Conservation (phyloP, 371 early-diverging fungal genomes). For the Rhizopus delemar region DNA sequence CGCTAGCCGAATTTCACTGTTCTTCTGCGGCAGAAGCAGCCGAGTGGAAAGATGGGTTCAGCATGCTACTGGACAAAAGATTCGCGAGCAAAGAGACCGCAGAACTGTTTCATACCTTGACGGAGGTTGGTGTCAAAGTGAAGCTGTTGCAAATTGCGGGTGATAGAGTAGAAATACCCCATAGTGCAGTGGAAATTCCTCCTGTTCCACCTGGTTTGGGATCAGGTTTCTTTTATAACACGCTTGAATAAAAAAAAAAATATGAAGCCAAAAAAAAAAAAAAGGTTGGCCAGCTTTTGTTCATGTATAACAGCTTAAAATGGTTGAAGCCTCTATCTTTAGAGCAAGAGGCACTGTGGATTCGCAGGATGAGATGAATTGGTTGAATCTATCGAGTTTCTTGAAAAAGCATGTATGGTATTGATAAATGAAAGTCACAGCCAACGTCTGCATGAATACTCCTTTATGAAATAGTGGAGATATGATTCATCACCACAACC, state of each 20-base stretch:
- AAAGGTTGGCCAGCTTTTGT: no score
- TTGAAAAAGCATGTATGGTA: no score
- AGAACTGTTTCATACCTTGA: conserved; percentile 62
- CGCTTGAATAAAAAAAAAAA: conserved; percentile 9
- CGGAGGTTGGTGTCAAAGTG: conserved; percentile 67
- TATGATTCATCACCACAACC: no score
- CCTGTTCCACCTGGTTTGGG: conserved; percentile 46
- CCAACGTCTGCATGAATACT: no score
- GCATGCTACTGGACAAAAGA: conserved; percentile 67
- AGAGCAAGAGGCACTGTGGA: no score
- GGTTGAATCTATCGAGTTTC: no score
- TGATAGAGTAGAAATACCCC: conserved; percentile 61
- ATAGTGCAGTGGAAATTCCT: conserved; percentile 47
- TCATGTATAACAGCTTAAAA: no score
- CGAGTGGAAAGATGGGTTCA: conserved; percentile 85
- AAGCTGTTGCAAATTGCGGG: conserved; percentile 71
- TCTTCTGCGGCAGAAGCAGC: conserved; percentile 51
- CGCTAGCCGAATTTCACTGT: conserved; percentile 66
- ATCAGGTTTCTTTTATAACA: conserved; percentile 45
- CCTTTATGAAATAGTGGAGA: no score
- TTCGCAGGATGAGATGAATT: no score
- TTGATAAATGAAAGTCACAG: no score
- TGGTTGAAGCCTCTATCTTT: no score
- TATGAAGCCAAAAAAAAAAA: no score
- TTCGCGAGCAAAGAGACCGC: conserved; percentile 68